Evolutionary conservation across 2,329 filamentous ascomycete genomes (phyloP).

Genomic region (Aspergillus pseudoterreus): DNA sequence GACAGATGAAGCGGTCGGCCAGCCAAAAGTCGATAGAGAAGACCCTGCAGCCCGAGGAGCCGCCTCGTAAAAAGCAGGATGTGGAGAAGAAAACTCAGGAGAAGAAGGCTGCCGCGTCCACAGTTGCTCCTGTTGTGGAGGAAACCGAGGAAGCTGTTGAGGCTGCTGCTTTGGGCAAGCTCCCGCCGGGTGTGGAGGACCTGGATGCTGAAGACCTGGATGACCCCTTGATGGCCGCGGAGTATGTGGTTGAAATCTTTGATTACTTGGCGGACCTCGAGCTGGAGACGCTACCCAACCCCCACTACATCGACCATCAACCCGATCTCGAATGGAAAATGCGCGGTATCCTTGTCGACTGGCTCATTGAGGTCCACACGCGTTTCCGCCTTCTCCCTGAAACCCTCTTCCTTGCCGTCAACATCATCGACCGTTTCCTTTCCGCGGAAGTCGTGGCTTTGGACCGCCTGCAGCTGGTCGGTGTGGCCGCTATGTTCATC

Average conservation of each 20-base stretch:
- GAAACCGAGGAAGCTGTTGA: conserved; percentile 21
- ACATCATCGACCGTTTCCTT: conserved; percentile 97
- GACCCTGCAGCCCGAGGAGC: conserved; percentile 55
- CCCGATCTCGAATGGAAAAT: conserved; percentile 98
- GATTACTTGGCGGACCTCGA: conserved; percentile 91
- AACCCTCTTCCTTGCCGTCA: conserved; percentile 93
- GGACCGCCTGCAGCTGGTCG: conserved; percentile 91
- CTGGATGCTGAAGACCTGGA: conserved; percentile 84
- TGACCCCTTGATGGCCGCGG: conserved; percentile 95
- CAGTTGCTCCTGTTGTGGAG: conserved; percentile 30
- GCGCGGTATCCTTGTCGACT: conserved; percentile 93
- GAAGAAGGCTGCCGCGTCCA: conserved; percentile 23
- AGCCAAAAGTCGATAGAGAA: conserved; percentile 57
- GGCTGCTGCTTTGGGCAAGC: conserved; percentile 40
- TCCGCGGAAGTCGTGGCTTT: conserved; percentile 94
- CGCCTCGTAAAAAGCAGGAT: conserved; percentile 63
- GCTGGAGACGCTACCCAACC: conserved; percentile 75
- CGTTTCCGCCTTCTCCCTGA: conserved; percentile 94
- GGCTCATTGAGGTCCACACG: conserved; percentile 97
- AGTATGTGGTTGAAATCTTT: conserved; percentile 96
- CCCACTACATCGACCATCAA: conserved; percentile 92
- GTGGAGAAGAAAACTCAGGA: conserved; percentile 46
- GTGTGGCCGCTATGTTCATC: conserved; percentile 98
- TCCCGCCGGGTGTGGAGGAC: conserved; percentile 44
- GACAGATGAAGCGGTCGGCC: conserved; percentile 63